Evolutionary conservation across 2,329 filamentous ascomycete genomes (phyloP), one percentile per base, ranked within the genome.

Genomic region (Diaporthe ilicicola): DNA sequence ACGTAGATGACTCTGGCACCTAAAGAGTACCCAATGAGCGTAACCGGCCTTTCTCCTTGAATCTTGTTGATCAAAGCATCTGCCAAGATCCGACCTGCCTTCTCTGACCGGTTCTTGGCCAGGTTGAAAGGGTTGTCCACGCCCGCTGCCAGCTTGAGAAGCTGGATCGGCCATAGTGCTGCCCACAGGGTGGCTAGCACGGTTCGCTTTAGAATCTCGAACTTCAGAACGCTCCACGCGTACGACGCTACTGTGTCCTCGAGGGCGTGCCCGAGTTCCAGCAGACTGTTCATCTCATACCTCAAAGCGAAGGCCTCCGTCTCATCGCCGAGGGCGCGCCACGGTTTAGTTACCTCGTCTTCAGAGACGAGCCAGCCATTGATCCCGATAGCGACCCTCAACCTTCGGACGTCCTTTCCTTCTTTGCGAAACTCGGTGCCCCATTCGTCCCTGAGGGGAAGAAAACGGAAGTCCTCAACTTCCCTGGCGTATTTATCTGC

Each of bases 401-500:
- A 82, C 3, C 92, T 87, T 4, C 85, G 82, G 9, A 80, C 76
- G 34, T 82, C 76, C 15, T 79, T 76, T 34, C 79, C 75, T 3
- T 77, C 76, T 17, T 79, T 77, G 34, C 77, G 74, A 55, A 77
- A 78, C 2, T 75, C 76, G 10, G 76, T 68, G 7, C 83, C 83
- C 78, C 78, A 82, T 68, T 85, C 80, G 6, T 83, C 82, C 37
- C 87, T 86, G 19, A 97, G 87, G 0, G 94, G 94, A 1, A 97
- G 85, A 78, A 98, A 97, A 24, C 84, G 82, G 75, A 91, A 91
- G 79, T 97, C 95, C 74, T 96, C 91, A 1, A 97, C 94, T 77
- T 97, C 93, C 70, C 90, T 90, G 3, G 95, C 94, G 77, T 97
- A 97, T 70, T 91, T 88, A 76, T 97, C 93, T 86, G 97, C 93